Conservation (phyloP, 1,284 basidiomycete species). For the Clitocybe nebularis region DNA sequence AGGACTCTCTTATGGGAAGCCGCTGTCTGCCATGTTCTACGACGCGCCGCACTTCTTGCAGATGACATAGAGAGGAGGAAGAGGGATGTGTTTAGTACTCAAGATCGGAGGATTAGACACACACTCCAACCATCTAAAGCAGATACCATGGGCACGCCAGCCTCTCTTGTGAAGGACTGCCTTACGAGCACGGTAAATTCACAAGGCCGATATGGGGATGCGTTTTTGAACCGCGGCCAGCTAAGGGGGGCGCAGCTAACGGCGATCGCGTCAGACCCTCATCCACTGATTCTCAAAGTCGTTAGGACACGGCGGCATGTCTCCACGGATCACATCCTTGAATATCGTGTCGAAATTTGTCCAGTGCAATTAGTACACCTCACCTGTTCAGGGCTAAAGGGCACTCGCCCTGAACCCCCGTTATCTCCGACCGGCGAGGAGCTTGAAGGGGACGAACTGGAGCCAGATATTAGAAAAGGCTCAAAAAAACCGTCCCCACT, state of each 20-base stretch:
- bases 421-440: constrained; percentile 46
- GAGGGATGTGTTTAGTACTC: constrained; percentile 17
- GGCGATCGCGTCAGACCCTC: constrained; percentile 19
- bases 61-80: constrained; percentile 22
- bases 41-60: constrained; percentile 53
- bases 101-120: constrained; percentile 17
- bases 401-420: constrained; percentile 38
- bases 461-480: too few relatives aligned
- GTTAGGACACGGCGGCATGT: constrained; percentile 45
- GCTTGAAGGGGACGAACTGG: too few relatives aligned
- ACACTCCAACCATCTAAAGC: constrained; percentile 15
- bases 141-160: constrained; percentile 32
- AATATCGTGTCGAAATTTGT: constrained; percentile 71
- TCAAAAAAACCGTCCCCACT: constrained; percentile 42
- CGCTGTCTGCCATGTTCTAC: constrained; percentile 57
- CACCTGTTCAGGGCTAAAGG: constrained; percentile 60
- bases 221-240: constrained; percentile 30
- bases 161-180: constrained; percentile 27
- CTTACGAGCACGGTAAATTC: constrained; percentile 22
- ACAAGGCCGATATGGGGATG: constrained; percentile 25
- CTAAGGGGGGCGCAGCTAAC: constrained; percentile 3
- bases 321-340: constrained; percentile 64
- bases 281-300: constrained; percentile 37
- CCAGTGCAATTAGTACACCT: constrained; percentile 61
- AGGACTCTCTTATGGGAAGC: constrained; percentile 74